Evolutionary conservation across 805 yeast species (phyloP), one percentile per base, ranked within the genome.

Genomic region (Naumovozyma castellii): DNA sequence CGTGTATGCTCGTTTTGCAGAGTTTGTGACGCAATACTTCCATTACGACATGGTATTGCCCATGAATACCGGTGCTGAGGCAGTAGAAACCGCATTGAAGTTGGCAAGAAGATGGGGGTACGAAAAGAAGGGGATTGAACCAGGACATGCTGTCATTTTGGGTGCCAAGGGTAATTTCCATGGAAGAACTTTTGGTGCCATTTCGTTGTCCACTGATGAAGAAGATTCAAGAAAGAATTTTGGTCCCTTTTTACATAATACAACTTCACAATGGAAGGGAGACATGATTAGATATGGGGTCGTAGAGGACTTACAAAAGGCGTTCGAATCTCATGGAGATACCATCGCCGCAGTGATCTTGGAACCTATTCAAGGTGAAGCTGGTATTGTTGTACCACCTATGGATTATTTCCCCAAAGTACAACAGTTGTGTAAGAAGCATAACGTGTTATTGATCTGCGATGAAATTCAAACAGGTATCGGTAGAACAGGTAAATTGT

Each of bases 61-160:
- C 49, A 90, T 88, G 97, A 90, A 90, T 70, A 90, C 97, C 12
- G 97, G 97, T 60, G 97, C 97, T 31, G 97, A 90, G 68, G 97
- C 97, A 8, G 97, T 90, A 32, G 97, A 90, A 68, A 85, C 96
- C 32, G 95, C 84, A 20, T 70, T 90, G 59, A 90, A 90, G 65
- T 69, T 90, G 44, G 97, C 97, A 38, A 80, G 97, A 74, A 80
- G 90, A 69, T 90, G 97, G 97, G 97, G 97, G 41, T 90, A 88
- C 69, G 73, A 72, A 54, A 78, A 76, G 62, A 90, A 90, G 68
- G 82, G 82, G 2, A 90, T 90, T 51, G 80, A 87, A 25, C 73
- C 77, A 20, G 76, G 75, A 54, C 84, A 90, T 64, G 96, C 96
- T 38, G 80, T 88, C 53, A 79, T 90, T 42, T 70, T 90, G 42